Base-by-base conservation (phyloP, 805 yeast species). In the Blastobotrys peoriensis region DNA sequence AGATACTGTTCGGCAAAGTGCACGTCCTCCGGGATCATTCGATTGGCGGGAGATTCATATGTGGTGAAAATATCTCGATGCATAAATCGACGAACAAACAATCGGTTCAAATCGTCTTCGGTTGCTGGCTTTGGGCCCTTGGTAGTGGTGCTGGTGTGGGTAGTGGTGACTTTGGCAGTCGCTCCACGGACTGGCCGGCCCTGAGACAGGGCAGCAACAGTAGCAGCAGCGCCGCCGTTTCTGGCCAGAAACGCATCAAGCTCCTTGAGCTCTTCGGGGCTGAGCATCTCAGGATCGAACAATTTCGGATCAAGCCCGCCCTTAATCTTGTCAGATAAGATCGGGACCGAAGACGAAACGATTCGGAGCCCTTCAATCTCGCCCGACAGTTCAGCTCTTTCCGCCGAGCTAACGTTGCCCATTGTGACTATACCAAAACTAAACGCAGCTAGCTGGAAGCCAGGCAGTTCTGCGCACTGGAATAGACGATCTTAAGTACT, bases 31-130 rank as follows among this genome's bases (percentile, higher is more conserved):
- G 55, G 54, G 10, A 45, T 38, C 22, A 30, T 16, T 19, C 44
- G 44, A 20, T 47, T 19, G 9, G 18, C 19, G 20, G 30, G 30
- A 6, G 47, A 36, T 5, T 43, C 28, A 18, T 48, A 47, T n/a
- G 55, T 51, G 1, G 60, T 56, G 47, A 56, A 56, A 16, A 56
- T 53, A 36, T 56, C 60, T 5, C 60, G 46, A 38, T 56, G 60
- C 27, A 56, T 51, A 36, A 43, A 51, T 41, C 48, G 47, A 9
- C 58, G 42, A 3, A 55, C 42, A 18, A 40, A 25, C 30, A 25
- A 25, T 25, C 30, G 30, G 13, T 25, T 25, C 30, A 25, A 8
- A 13, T 25, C 30, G 13, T 8, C 30, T 8, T 25, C 30, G 40
- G 2, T 43, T 25, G 8, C 36, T 33, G n/a, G 36, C 46, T 15